These are phyloP conservation scores for Ophiostoma sp. DNA, from an alignment of 2,329 filamentous ascomycete species.

Conservation along the genomic window DNA sequence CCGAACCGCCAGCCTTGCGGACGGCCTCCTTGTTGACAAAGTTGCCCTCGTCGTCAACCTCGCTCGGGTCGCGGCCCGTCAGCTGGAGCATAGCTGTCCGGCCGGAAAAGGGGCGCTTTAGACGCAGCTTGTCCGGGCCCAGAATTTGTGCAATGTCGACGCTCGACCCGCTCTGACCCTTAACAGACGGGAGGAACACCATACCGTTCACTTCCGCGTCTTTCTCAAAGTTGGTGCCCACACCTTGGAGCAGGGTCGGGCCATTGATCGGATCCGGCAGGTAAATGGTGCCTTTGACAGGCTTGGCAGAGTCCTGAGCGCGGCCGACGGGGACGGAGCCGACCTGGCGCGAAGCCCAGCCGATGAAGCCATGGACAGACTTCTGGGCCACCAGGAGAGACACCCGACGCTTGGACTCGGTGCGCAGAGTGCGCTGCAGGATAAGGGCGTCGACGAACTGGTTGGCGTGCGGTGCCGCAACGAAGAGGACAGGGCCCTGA, in stretches of 20 bases:
- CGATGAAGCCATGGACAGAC: conserved; percentile 91
- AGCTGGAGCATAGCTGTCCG: conserved; percentile 74
- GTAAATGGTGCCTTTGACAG: conserved; percentile 77
- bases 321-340: conserved; percentile 92
- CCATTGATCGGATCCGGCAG: conserved; percentile 85
- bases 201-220: conserved; percentile 77
- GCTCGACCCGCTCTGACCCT: conserved; percentile 73
- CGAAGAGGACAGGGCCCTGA: conserved; percentile 86
- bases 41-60: conserved; percentile 66
- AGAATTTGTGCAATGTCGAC: conserved; percentile 81
- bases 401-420: conserved; percentile 83
- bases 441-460: conserved; percentile 97
- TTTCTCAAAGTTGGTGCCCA: conserved; percentile 79
- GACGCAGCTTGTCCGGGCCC: conserved; percentile 74
- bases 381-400: conserved; percentile 94
- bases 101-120: conserved; percentile 86
- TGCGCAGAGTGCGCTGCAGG: conserved; percentile 84
- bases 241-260: conserved; percentile 74
- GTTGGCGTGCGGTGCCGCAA: conserved; percentile 95
- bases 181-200: conserved; percentile 80
- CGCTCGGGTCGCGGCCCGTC: conserved; percentile 65
- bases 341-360: conserved; percentile 78
- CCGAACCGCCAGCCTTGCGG: conserved; percentile 45
- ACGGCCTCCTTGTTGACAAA: conserved; percentile 55
- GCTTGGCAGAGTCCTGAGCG: conserved; percentile 83